These are phyloP conservation scores for Solanum paucissectum DNA, from an alignment of 257 asterid species.

Conservation along the genomic window DNA sequence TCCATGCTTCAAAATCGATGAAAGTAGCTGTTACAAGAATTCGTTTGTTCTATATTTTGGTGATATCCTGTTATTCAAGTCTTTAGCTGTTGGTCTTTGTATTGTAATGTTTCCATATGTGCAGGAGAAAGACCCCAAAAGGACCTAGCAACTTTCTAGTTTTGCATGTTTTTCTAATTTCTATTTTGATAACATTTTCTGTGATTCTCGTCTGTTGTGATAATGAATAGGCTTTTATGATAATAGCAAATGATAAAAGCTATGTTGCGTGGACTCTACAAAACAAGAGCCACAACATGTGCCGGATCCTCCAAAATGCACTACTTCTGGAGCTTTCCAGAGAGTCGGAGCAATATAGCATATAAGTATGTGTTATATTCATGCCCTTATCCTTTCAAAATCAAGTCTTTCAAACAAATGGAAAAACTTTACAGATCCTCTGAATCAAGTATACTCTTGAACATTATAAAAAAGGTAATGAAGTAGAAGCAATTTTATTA, in stretches of 20 bases:
- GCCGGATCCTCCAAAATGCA: neutral
- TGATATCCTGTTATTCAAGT: neutral
- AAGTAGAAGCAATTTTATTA: neutral
- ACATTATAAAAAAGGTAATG: neutral
- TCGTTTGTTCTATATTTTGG: neutral
- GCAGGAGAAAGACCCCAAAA: neutral
- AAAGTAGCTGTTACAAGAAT: neutral
- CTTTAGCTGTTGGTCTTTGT: neutral
- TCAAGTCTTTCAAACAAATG: neutral
- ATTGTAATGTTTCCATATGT: neutral
- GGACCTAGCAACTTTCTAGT: neutral
- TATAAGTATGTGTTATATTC: neutral
- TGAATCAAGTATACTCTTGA: neutral
- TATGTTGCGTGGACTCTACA: neutral
- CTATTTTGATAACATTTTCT: neutral
- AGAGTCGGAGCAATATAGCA: neutral
- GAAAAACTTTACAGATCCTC: neutral
- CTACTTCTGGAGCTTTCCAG: neutral
- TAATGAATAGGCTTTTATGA: neutral
- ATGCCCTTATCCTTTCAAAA: neutral
- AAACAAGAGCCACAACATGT: neutral
- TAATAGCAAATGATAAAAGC: neutral
- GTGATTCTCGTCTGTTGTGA: neutral
- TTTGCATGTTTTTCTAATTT: neutral
- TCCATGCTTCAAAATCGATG: conserved; percentile 18